Percentiles rank a stretch among this genome's conserved stretches.
phyloP scores from a whole-genome alignment of 306 rosid genomes.

The Chamaecrista fasciculata region DNA sequence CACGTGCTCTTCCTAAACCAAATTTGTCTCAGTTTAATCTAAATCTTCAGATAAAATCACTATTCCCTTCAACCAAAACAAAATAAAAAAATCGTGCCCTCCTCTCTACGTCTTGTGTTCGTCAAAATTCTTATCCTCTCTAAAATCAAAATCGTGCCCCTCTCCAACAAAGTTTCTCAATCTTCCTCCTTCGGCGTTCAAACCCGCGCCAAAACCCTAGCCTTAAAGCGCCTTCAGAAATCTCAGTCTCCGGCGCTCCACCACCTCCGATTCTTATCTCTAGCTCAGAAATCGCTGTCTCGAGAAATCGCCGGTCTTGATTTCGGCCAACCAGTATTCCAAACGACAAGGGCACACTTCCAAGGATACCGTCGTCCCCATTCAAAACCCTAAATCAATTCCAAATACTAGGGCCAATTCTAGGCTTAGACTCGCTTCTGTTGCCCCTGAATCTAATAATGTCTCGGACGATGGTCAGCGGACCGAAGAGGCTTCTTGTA shows the following conservation, averaged over 20 bases:
- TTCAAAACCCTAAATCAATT: slow-evolving; percentile 39
- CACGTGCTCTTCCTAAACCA: no score
- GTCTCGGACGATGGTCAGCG: no score
- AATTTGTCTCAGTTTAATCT: no score
- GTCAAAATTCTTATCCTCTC: no score
- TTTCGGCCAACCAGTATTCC: slow-evolving; percentile 25
- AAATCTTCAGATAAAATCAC: no score
- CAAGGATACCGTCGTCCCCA: slow-evolving; percentile 2
- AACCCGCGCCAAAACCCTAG: no score
- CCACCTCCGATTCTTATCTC: slow-evolving; percentile 55
- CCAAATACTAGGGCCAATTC: slow-evolving; percentile 32
- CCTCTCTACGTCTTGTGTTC: no score
- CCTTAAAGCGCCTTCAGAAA: slow-evolving; percentile 49
- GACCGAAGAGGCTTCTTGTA: slow-evolving; percentile 6
- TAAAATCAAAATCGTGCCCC: no score
- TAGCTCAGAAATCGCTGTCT: slow-evolving; percentile 89
- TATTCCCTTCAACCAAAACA: no score
- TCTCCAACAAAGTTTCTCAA: no score
- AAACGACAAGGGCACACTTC: slow-evolving; percentile 34
- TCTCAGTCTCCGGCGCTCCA: slow-evolving; percentile 28
- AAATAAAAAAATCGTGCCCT: no score
- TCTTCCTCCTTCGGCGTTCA: no score
- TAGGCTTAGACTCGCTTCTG: slow-evolving; percentile 39
- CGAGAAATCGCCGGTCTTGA: slow-evolving; percentile 43
- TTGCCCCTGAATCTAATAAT: slow-evolving; percentile 26